Conservation (phyloP, 1,284 basidiomycete species). For the Cerrena zonata region DNA sequence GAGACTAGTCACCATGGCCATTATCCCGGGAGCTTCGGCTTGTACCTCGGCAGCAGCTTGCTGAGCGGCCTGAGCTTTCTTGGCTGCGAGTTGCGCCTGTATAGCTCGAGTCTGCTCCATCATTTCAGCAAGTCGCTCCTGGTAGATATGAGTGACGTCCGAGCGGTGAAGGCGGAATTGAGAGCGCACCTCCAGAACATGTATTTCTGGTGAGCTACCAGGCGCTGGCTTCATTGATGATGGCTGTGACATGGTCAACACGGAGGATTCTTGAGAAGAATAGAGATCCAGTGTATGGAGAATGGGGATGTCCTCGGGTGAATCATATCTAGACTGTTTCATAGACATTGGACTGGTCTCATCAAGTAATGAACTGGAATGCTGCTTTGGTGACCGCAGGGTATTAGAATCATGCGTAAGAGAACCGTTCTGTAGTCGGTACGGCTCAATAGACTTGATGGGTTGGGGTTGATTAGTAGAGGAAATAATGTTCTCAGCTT, state of each 20-base stretch:
- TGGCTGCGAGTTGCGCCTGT: neutral
- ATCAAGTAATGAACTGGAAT: neutral
- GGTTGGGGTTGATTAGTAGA: neutral
- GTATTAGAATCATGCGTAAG: too few species aligned
- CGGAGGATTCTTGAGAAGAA: neutral
- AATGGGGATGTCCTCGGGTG: neutral
- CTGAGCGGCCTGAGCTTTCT: neutral
- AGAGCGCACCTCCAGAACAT: neutral
- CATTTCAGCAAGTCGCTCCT: neutral
- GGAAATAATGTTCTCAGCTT: slow-evolving; percentile 3
- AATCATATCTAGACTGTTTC: neutral
- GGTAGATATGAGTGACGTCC: too few species aligned
- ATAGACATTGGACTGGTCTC: neutral
- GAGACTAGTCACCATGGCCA: neutral
- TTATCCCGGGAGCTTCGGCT: neutral
- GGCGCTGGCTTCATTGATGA: neutral
- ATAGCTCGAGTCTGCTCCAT: neutral
- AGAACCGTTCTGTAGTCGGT: neutral
- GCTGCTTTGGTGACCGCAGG: neutral
- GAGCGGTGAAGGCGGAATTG: too few species aligned
- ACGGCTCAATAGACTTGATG: neutral
- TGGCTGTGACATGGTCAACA: neutral
- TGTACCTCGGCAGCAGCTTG: neutral
- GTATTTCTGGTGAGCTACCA: neutral
- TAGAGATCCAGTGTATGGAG: neutral